A percentile compares a stretch with the other conserved stretches of the same genome.
These are phyloP conservation scores for Aspergillus sclerotiicarbonarius DNA, from an alignment of 495 filamentous ascomycete genomes.

Conservation along the genomic window DNA sequence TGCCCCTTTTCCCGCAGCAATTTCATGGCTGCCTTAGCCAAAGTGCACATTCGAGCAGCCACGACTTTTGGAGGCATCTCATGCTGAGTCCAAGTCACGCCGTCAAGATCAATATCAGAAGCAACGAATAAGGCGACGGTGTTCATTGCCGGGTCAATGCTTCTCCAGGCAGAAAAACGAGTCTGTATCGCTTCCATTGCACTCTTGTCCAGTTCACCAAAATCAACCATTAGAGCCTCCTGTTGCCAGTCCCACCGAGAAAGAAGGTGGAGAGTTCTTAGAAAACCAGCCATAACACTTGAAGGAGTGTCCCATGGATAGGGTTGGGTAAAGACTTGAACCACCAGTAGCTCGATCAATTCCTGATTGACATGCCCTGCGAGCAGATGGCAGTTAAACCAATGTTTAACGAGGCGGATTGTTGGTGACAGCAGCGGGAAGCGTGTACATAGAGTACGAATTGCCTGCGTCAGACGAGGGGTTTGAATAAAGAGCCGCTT, in stretches of 20 bases:
- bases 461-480: slow-evolving; percentile 76
- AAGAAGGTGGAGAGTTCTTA: slow-evolving; percentile 72
- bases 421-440: slow-evolving; percentile 79
- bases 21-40: slow-evolving; percentile 70
- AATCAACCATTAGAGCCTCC: slow-evolving; percentile 77
- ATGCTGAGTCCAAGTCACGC: slow-evolving; percentile 74
- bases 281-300: slow-evolving; percentile 75
- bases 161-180: slow-evolving; percentile 72
- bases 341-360: slow-evolving; percentile 75
- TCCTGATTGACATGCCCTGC: slow-evolving; percentile 71
- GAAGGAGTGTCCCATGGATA: slow-evolving; percentile 79
- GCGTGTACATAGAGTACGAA: slow-evolving; percentile 75
- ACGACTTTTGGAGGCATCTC: slow-evolving; percentile 73
- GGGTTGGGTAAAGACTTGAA: slow-evolving; percentile 73
- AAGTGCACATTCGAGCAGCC: slow-evolving; percentile 74
- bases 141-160: slow-evolving; percentile 85
- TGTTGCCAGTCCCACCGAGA: slow-evolving; percentile 88
- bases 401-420: slow-evolving; percentile 84
- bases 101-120: slow-evolving; percentile 71
- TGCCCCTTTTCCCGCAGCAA: slow-evolving; percentile 55
- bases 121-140: slow-evolving; percentile 77
- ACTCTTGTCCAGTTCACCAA: slow-evolving; percentile 55
- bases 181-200: slow-evolving; percentile 59
- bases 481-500: slow-evolving; percentile 67
- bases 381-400: slow-evolving; percentile 84